Conservation (phyloP, 2,329 filamentous ascomycete species). For the Trichophyton schoenleinii region DNA sequence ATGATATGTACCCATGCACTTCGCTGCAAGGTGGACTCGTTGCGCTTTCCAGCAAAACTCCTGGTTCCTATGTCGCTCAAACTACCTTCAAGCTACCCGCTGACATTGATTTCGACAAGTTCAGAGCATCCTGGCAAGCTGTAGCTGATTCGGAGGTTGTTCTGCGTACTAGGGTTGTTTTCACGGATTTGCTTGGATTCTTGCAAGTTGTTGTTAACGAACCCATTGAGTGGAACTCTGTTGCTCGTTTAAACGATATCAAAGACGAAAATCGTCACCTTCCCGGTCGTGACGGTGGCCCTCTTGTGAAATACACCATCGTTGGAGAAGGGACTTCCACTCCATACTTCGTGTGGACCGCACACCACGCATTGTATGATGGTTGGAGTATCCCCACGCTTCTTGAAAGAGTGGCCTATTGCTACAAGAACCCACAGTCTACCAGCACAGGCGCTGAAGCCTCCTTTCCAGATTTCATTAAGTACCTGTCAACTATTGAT, state of each 20-base stretch:
- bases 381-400: slow-evolving; percentile 20
- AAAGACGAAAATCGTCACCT: slow-evolving; percentile 7
- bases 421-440: slow-evolving; percentile 9
- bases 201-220: slow-evolving; percentile 21
- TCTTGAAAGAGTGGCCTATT: slow-evolving; percentile 12
- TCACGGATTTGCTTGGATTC: slow-evolving; percentile 16
- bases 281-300: slow-evolving; percentile 20
- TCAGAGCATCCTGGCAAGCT: slow-evolving; percentile 29
- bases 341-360: slow-evolving; percentile 27
- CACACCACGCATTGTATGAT: slow-evolving; percentile 35
- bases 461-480: slow-evolving; percentile 17
- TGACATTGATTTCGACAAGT: slow-evolving; percentile 22
- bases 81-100: slow-evolving; percentile 22
- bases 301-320: slow-evolving; percentile 19
- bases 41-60: slow-evolving; percentile 26
- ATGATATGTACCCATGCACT: slow-evolving; percentile 32
- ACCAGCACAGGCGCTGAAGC: not conserved
- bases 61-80: slow-evolving; percentile 31
- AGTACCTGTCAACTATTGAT: slow-evolving; percentile 14
- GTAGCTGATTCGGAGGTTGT: slow-evolving; percentile 26
- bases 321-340: slow-evolving; percentile 9
- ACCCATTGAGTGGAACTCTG: slow-evolving; percentile 14
- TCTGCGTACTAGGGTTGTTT: slow-evolving; percentile 30
- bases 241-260: slow-evolving; percentile 8
- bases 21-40: slow-evolving; percentile 33